These are phyloP conservation scores for Colletotrichum brevisporum DNA, from an alignment of 2,329 filamentous ascomycete genomes.

Conservation along the genomic window DNA sequence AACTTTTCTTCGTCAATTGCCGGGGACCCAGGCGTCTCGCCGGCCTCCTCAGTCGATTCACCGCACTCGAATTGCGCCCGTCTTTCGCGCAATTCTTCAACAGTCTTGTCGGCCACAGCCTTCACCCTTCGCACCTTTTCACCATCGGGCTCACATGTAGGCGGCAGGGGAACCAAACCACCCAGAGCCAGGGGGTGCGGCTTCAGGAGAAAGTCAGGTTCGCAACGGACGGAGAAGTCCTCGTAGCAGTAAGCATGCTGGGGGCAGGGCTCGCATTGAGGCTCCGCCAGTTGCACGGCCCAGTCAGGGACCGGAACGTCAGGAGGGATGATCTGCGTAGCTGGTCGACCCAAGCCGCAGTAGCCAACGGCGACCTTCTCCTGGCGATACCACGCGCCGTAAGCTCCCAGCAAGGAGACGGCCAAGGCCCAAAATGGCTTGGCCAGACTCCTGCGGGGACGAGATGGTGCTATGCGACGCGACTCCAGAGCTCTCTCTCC, in stretches of 20 bases:
- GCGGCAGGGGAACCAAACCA: conserved; percentile 86
- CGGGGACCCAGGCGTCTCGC: conserved; percentile 71
- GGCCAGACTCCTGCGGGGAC: conserved; percentile 64
- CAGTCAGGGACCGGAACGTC: conserved; percentile 77
- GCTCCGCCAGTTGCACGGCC: conserved; percentile 77
- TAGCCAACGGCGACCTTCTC: conserved; percentile 98
- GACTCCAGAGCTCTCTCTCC: conserved; percentile 63
- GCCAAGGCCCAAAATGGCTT: conserved; percentile 81
- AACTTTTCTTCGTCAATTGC: conserved; percentile 78
- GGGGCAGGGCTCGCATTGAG: conserved; percentile 91
- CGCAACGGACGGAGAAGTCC: conserved; percentile 83
- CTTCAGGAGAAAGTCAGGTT: conserved; percentile 87
- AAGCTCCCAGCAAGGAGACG: conserved; percentile 77
- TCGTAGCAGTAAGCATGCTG: conserved; percentile 90
- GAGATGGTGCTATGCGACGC: conserved; percentile 55
- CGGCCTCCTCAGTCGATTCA: conserved; percentile 74
- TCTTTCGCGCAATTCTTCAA: conserved; percentile 88
- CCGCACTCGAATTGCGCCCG: conserved; percentile 94
- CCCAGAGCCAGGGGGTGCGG: conserved; percentile 86
- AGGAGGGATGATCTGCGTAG: conserved; percentile 63
- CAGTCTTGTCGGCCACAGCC: conserved; percentile 86
- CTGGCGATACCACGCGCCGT: conserved; percentile 88
- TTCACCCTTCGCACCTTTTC: conserved; percentile 91
- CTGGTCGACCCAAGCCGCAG: conserved; percentile 84
- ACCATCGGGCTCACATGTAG: conserved; percentile 94